These are phyloP conservation scores for Jacaranda mimosifolia DNA, from an alignment of 257 asterid species.

Conservation along the genomic window DNA sequence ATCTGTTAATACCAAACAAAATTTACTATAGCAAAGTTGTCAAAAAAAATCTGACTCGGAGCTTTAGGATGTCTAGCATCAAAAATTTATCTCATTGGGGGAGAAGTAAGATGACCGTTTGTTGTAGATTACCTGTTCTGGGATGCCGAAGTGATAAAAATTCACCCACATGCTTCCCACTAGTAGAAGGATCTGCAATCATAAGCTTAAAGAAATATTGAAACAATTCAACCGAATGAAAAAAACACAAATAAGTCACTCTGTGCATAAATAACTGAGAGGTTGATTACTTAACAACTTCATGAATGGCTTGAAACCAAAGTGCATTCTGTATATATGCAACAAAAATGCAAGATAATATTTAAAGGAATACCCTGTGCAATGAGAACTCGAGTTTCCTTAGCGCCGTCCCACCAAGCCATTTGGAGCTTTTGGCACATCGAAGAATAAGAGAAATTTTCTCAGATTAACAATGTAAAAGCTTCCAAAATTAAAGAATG, in stretches of 20 bases:
- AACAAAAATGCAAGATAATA: background rate
- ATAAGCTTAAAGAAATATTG: constrained; percentile 16
- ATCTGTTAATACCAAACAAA: background rate
- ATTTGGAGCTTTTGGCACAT: constrained; percentile 44
- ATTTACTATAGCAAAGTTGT: constrained; percentile 5
- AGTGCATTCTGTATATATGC: background rate
- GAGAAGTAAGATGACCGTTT: background rate
- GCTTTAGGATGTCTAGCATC: background rate
- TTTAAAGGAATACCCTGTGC: constrained; percentile 61
- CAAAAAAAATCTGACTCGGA: background rate
- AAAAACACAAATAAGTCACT: constrained; percentile 19
- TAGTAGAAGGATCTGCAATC: constrained; percentile 61
- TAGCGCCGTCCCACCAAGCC: constrained; percentile 82
- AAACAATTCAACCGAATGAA: constrained; percentile 35
- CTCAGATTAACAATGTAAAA: constrained; percentile 26
- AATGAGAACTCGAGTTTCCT: constrained; percentile 77
- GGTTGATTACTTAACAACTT: background rate
- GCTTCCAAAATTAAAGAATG: constrained; percentile 11
- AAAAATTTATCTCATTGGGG: background rate
- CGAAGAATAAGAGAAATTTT: background rate
- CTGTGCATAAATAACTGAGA: background rate
- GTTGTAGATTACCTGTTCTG: constrained; percentile 68
- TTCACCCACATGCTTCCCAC: constrained; percentile 52
- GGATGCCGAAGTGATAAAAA: constrained; percentile 83
- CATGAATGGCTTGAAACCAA: background rate